Base-by-base conservation (phyloP, 495 filamentous ascomycete genomes). In the Penicillium paradoxum region DNA sequence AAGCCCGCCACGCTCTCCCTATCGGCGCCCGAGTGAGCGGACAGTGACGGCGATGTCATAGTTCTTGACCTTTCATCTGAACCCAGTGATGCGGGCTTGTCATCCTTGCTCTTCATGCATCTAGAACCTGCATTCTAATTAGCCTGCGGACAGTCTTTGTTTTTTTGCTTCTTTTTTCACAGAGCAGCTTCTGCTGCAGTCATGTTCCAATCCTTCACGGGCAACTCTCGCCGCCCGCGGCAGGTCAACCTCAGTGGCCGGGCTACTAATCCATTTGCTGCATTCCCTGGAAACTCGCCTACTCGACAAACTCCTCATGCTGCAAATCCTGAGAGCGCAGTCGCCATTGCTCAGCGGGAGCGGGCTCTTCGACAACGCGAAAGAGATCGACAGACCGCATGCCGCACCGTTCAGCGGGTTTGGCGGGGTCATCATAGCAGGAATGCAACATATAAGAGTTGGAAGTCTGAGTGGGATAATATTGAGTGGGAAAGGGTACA, bases 221-320 rank as follows among this genome's bases (percentile, higher is more conserved):
- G 93, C 51, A 88, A 68, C 73, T 86, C 91, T 59, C 84, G 90
- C 58, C 87, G 86, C 50, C 85, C 84, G 45, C 86, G 93, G 47
- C 89, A 96, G 66, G 90, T 98, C 57, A 96, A 98, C 68, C 85
- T 98, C 52, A 92, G 89, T 45, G 95, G 91, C 58, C 88, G 91
- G 55, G 81, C 83, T 60, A 75, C 69, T 49, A 89, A 93, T 69
- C 85, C 88, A 24, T 89, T 91, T 68, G 83, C 85, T 54, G 72
- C 80, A 64, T 73, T 66, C 52, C 66, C 71, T 11, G 57, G 60
- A 17, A 51, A 38, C 48, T 47, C 60, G n/a, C 62, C 73, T 40
- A 57, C 59, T 25, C 58, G 71, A 61, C 62, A 57, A 45, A 57
- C 67, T 15, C 70, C 70, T 44, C 72, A 73, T 63, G 72, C 73